Evolutionary conservation across 352 stramenopile species (phyloP).

Genomic region (Pythium pyrilobum): DNA sequence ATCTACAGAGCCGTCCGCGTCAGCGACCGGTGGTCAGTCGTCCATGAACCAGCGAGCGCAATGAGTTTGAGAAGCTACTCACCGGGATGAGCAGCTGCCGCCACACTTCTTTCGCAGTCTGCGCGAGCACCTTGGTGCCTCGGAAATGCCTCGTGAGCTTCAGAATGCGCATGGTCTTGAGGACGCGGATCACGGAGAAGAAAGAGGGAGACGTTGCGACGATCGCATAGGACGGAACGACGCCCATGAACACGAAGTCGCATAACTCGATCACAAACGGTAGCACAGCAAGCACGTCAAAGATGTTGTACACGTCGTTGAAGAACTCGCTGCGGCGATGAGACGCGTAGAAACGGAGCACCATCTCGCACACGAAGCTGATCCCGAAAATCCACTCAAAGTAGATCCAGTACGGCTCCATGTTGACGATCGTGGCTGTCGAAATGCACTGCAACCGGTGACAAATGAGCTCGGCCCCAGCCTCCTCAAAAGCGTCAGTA

Average conservation of each 20-base stretch:
- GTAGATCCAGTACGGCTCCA: constrained; percentile 74
- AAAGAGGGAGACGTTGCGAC: constrained; percentile 60
- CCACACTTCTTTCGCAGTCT: constrained; percentile 49
- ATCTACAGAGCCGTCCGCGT: too few species aligned
- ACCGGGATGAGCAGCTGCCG: constrained; percentile 63
- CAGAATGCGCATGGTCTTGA: constrained; percentile 73
- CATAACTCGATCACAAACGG: constrained; percentile 57
- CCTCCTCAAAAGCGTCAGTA: constrained; percentile 24
- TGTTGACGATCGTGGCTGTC: constrained; percentile 34
- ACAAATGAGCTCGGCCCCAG: constrained; percentile 35
- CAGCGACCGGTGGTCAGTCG: too few species aligned
- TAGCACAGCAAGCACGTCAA: constrained; percentile 57
- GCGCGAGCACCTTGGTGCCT: constrained; percentile 55
- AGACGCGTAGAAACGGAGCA: constrained; percentile 48
- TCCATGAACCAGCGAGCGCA: background rate
- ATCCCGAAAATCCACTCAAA: constrained; percentile 65
- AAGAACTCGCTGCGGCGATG: constrained; percentile 34
- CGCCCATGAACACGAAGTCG: constrained; percentile 23
- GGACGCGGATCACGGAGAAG: constrained; percentile 53
- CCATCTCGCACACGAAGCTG: constrained; percentile 49
- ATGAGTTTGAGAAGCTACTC: background rate
- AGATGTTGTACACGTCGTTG: constrained; percentile 53
- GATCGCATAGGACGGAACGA: constrained; percentile 48
- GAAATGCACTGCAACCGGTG: constrained; percentile 44
- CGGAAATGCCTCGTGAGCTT: constrained; percentile 70